Evolutionary conservation across 305 asterid genomes (phyloP), one percentile per base, ranked within the genome.

Genomic region (Plantago lanceolata): DNA sequence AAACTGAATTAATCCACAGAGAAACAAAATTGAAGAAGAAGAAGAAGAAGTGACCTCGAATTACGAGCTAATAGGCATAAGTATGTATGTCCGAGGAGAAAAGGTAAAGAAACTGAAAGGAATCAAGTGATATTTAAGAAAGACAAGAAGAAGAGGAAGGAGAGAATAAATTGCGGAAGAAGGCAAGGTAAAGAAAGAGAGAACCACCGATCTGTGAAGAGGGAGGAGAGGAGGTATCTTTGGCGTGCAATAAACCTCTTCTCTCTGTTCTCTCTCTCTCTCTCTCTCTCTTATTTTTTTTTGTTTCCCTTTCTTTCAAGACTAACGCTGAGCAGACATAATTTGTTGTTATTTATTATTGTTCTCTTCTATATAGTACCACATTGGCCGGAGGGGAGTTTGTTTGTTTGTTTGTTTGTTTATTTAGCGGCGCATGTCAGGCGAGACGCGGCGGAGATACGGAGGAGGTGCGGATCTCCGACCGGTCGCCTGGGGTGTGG

Each of bases 181-280:
- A 84, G 96, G 82, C 85, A 83, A 83, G 84, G 77, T n/a, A n/a
- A n/a, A n/a, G n/a, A 14, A 56, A 8, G n/a, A 15, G 8, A n/a
- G n/a, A n/a, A n/a, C n/a, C n/a, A n/a, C n/a, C n/a, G n/a, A n/a
- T n/a, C n/a, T n/a, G n/a, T n/a, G n/a, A n/a, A n/a, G n/a, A n/a
- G n/a, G n/a, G n/a, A n/a, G n/a, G n/a, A n/a, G 86, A 76, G 84
- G 79, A 84, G 89, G 88, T 72, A 80, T 80, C 88, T 81, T 83
- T 88, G 94, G 88, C 92, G 89, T 82, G 94, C 87, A 88, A 81
- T 75, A 65, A 80, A 82, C 85, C 88, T 86, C 87, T 83, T 86
- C 87, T 83, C 71, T 86, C 75, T 75, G 54, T 7, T 71, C 76
- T 83, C 82, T 75, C 84, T 84, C 81, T 84, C 82, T 78, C 84